Base-by-base conservation (phyloP, 441 rosid species). In the Erysimum cheiri region DNA sequence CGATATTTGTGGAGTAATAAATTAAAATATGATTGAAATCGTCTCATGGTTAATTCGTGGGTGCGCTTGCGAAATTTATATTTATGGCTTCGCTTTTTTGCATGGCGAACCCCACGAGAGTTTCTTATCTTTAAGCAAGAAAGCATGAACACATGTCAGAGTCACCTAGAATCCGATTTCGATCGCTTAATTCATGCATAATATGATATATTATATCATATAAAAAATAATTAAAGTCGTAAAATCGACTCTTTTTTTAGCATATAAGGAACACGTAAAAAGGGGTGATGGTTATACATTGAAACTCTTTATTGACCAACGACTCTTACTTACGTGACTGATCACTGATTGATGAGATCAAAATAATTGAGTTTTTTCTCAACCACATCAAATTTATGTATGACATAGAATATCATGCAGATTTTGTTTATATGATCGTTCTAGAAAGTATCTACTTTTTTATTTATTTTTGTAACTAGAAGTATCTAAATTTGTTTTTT, bases 71-170 rank as follows among this genome's bases (percentile, higher is more conserved):
- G 22, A 66, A 15, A 53, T 40, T 4, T 40, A 17, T 5, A 39
- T 35, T 39, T 5, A 48, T 59, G 67, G 33, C 35, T 60, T 53
- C 44, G 55, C 46, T 32, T 71, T 52, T 44, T 47, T 47, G 70
- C 71, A 72, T 64, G 71, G 65, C 6, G 24, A 72, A 56, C 52
- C 43, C 68, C 19, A 55, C 64, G 33, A 64, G 43, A 26, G n/a
- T 64, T 63, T 72, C 28, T 64, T 56, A 46, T 71, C 47, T 17
- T 63, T 35, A 9, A 63, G 40, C 58, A 43, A 35, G n/a, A 59
- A 72, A 56, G 71, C 43, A 22, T n/a, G 4, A 44, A 52, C 55
- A 59, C 32, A 63, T 61, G 61, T 60, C 74, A 40, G 15, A 60
- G 31, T 39, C 24, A 49, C 60, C 35, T 37, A 8, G 14, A 60